Base-by-base conservation (phyloP, 352 stramenopile species). In the Phytophthora melonis region DNA sequence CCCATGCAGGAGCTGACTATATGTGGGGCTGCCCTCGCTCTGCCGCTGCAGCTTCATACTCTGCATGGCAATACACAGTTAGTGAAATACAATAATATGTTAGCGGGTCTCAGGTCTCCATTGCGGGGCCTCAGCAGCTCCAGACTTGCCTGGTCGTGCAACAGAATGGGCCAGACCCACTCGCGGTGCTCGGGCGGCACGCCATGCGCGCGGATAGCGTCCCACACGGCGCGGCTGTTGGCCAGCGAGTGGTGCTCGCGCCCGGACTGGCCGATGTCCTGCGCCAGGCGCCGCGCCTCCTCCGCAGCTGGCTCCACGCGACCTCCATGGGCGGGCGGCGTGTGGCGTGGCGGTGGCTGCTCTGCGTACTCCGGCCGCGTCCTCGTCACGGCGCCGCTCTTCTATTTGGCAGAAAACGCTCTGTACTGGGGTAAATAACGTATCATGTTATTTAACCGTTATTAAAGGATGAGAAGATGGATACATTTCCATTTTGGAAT, bases 101-200 rank as follows among this genome's bases (percentile, higher is more conserved):
- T 49, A 21, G 41, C 41, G 5, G 13, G 8, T 23, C 47, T 23
- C 18, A 18, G 11, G 14, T 23, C 43, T 52, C 43, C 27, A 5
- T 3, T 32, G 6, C 7, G 36, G 6, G 43, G 14, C 16, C 43
- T n/a, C 45, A 25, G 16, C 45, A 9, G 13, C 14, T 25, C 66
- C 32, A 67, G 72, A 58, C 65, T 58, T 70, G 47, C 81, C 73
- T 87, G 82, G 19, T 82, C 76, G 50, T 93, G 84, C 47, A 94
- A 70, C 50, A 94, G 70, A 55, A 93, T 85, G 53, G 88, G 88
- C 88, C 88, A 94, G 18, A 84, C 83, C 88, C 88, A 94, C 68
- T 93, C 84, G 72, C 88, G 88, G 71, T 94, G 88, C 73, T 89
- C 83, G 5, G 74, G 27, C 23, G 88, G 88, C 27, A 94, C 69